Evolutionary conservation across 2,329 filamentous ascomycete species (phyloP).

Genomic region (Ceratocystis ficicola): DNA sequence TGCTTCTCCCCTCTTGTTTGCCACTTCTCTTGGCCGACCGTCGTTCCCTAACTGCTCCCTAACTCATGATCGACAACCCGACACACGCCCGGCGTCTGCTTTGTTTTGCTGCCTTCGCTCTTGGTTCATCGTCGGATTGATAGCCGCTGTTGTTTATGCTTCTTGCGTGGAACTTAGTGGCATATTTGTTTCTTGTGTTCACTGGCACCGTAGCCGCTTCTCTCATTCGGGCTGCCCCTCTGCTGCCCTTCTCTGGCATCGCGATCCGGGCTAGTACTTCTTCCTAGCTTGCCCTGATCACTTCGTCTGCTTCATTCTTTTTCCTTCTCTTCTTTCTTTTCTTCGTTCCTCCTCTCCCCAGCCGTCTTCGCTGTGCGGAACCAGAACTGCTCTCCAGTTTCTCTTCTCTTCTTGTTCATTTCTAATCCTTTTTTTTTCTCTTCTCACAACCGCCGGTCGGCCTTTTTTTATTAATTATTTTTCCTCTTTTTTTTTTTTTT

Average conservation of each 20-base stretch:
- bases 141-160: neutral
- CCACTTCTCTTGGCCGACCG: neutral
- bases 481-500: conserved; percentile 13
- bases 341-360: conserved; percentile 12
- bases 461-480: conserved; percentile 12
- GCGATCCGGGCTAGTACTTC: conserved; percentile 10
- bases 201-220: neutral
- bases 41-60: conserved; percentile 2
- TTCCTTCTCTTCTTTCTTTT: conserved; percentile 17
- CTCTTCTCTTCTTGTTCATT: conserved; percentile 17
- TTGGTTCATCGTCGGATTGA: conserved; percentile 6
- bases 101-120: conserved; percentile 8
- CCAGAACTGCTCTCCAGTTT: conserved; percentile 11
- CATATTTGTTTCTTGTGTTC: neutral
- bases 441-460: conserved; percentile 14
- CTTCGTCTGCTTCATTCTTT: conserved; percentile 9
- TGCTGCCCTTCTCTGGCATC: neutral
- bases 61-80: conserved; percentile 17
- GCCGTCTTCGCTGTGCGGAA: conserved; percentile 11
- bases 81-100: conserved; percentile 14
- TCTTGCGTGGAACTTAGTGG: neutral
- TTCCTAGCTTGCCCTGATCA: conserved; percentile 2
- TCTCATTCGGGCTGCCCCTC: conserved; percentile 2
- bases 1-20: neutral
- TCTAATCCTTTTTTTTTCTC: conserved; percentile 6